phyloP scores from a whole-genome alignment of 805 yeast species.

The Wickerhamomyces ciferrii region DNA sequence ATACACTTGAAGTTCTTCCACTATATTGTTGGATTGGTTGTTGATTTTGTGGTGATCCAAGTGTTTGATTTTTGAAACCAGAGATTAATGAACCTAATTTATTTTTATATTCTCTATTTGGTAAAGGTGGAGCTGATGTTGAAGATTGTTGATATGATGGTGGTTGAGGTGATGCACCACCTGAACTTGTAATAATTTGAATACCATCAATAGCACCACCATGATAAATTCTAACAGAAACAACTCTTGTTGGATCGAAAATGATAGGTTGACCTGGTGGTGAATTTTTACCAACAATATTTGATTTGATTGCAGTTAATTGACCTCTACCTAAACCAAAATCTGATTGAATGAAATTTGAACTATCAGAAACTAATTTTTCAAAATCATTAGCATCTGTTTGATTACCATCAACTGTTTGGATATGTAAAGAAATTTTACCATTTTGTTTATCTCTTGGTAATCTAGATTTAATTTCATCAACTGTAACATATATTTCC shows the following conservation, averaged over 20 bases:
- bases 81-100: slow-evolving; percentile 22
- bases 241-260: slow-evolving; percentile 34
- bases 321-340: slow-evolving; percentile 38
- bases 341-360: slow-evolving; percentile 22
- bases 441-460: slow-evolving; percentile 26
- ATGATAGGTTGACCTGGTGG: slow-evolving; percentile 24
- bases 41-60: not conserved
- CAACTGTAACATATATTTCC: slow-evolving; percentile 42
- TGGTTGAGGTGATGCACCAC: slow-evolving; percentile 13
- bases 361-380: slow-evolving; percentile 8
- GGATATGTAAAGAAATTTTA: slow-evolving; percentile 43
- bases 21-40: not conserved
- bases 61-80: slow-evolving; percentile 11
- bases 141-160: slow-evolving; percentile 26
- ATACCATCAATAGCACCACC: slow-evolving; percentile 85
- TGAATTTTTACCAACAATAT: slow-evolving; percentile 24
- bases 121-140: slow-evolving; percentile 33
- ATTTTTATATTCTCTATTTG: slow-evolving; percentile 38
- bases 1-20: slow-evolving; percentile 9
- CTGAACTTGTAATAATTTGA: slow-evolving; percentile 36
- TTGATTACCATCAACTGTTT: slow-evolving; percentile 59
- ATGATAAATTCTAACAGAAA: slow-evolving; percentile 58
- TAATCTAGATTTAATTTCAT: slow-evolving; percentile 34
- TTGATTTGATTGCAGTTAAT: slow-evolving; percentile 34
- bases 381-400: slow-evolving; percentile 45